These are phyloP conservation scores for Parachaetomium inaequale DNA, from an alignment of 495 filamentous ascomycete species.

Conservation along the genomic window DNA sequence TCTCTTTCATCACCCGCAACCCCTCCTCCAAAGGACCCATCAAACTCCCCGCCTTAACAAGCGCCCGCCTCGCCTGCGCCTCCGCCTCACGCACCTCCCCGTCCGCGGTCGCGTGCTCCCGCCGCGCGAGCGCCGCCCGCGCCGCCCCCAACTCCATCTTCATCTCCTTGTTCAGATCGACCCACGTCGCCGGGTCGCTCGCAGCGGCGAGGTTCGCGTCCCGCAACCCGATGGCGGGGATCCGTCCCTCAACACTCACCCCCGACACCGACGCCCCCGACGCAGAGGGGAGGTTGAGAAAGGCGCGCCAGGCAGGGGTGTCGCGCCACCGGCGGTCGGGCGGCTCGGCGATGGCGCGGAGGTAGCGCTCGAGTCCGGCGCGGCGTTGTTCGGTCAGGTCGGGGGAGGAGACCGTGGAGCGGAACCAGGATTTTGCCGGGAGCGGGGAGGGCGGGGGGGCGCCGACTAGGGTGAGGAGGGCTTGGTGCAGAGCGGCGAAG, in stretches of 20 bases:
- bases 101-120: conserved; percentile 67
- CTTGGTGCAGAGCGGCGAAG: conserved; percentile 71
- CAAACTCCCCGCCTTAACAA: conserved; percentile 70
- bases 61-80: conserved; percentile 72
- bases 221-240: conserved; percentile 30
- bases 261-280: conserved; percentile 36
- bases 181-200: conserved; percentile 77
- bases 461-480: conserved; percentile 62
- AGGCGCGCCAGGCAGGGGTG: conserved; percentile 76
- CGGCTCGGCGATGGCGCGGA: conserved; percentile 71
- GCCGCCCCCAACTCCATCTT: conserved; percentile 81
- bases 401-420: conserved; percentile 69
- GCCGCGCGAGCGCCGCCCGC: conserved; percentile 63
- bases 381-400: conserved; percentile 78
- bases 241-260: conserved; percentile 45
- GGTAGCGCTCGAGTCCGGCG: conserved; percentile 71
- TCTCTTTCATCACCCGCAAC: conserved; percentile 50
- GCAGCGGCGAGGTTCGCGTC: conserved; percentile 47
- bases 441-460: conserved; percentile 58
- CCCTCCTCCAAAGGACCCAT: conserved; percentile 68
- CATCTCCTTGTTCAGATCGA: conserved; percentile 80
- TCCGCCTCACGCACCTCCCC: conserved; percentile 58
- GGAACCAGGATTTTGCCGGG: conserved; percentile 82
- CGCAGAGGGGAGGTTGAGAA: conserved; percentile 68
- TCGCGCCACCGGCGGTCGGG: conserved; percentile 82